Base-by-base conservation (phyloP, 164 flowering plant species). In the Aristolochia californica region DNA sequence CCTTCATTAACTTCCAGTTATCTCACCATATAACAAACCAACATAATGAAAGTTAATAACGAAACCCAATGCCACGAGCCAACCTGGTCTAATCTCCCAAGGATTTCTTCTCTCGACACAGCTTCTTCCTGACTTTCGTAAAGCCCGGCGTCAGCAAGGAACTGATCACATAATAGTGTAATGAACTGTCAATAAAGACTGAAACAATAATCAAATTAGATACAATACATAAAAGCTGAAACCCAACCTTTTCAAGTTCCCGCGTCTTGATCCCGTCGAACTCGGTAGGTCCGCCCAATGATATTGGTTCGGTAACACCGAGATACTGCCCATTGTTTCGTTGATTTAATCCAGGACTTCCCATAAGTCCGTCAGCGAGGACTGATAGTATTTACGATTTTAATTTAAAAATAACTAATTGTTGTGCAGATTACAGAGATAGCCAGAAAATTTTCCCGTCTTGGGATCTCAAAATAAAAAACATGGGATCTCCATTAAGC, bases 31-130 rank as follows among this genome's bases (percentile, higher is more conserved):
- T 13, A 17, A 5, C 24, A 45, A 56, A 59, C 1, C 17, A 48
- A 43, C 54, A 30, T 18, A 27, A 26, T 24, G 49, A 22, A 62
- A 59, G n/a, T n/a, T 10, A 9, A 23, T 34, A 15, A 25, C 50
- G 68, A 45, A 47, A 30, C n/a, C 4, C 26, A 48, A 13, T 59
- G 30, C 28, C 28, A 18, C 53, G 16, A 11, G 7, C 14, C 58
- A 44, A 89, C 99, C 97, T 90, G 97, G 74, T 94, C 97, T 23
- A 94, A 75, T 71, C 91, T 78, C 40, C 99, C 97, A 56, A 94
- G 83, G 62, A 94, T 93, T 78, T 90, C 97, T 72, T 94, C 99
- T 67, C 99, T 83, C 24, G 75, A 59, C n/a, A 85, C 81, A 55
- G 97, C 85, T 68, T 94, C 99, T 49, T 76, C 84, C 63, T 74